Base-by-base conservation (phyloP, 1,284 basidiomycete species). In the Leucoagaricus sp. region DNA sequence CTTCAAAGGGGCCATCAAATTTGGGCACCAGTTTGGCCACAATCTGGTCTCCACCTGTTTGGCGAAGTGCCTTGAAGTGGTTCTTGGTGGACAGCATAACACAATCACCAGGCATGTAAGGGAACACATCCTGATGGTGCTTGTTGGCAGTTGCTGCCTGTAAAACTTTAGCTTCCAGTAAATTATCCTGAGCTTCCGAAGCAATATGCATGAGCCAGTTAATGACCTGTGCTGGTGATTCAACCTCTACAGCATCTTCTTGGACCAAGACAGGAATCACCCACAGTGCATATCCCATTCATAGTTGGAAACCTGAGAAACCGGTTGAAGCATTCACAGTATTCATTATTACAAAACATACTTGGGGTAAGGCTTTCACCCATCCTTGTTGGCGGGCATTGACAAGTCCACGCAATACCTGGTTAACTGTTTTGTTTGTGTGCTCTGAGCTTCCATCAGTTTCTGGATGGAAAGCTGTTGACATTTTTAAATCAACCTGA, bases 351-450 rank as follows among this genome's bases (percentile, higher is more conserved):
- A 53, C 19, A 31, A 65, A 67, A 0, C 60, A 33, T 0, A 65
- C 28, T 0, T 19, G 15, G 0, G 62, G 61, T 1, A 65, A 41
- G 0, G 58, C 57, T 0, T 17, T 17, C 3, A 53, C 54, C 65
- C 62, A 67, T 2, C 60, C 62, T 29, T 62, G 60, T 49, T 79
- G 77, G n/a, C 72, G 55, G 21, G 71, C 64, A 13, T 69, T 63
- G 12, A 70, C 62, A 40, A 41, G 28, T 19, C 23, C 36, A 6
- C 48, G 12, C 1, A 59, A 10, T 0, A 12, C 21, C 19, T 57
- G 51, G 29, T 50, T 58, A 1, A 58, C 10, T 3, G 57, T 58
- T 21, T 58, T 58, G 26, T 58, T 58, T 1, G 44, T 66, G 0
- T 56, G 45, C 60, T 72, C 67, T 33, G 63, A 67, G 1, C 60